phyloP scores from a whole-genome alignment of 441 rosid genomes.

The Iberis amara region DNA sequence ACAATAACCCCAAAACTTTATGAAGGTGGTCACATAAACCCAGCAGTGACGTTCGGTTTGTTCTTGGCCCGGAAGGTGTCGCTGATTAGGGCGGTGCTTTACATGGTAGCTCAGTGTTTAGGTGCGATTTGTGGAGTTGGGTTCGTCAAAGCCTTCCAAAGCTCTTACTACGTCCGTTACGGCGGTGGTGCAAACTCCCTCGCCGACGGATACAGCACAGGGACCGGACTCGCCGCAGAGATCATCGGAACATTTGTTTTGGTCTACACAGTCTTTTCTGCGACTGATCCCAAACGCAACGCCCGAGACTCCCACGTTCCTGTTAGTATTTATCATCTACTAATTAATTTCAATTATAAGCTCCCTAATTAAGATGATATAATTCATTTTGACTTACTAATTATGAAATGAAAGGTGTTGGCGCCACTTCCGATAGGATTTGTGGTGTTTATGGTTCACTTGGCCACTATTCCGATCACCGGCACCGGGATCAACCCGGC shows the following conservation, averaged over 20 bases:
- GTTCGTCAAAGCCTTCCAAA: conserved; percentile 48
- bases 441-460: conserved; percentile 28
- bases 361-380: not conserved
- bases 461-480: conserved; percentile 6
- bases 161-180: conserved; percentile 36
- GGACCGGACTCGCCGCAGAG: conserved; percentile 55
- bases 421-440: conserved; percentile 29
- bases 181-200: conserved; percentile 60
- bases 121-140: conserved; percentile 67
- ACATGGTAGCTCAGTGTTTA: too few species aligned
- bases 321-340: conserved; percentile 26
- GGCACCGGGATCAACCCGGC: too few species aligned
- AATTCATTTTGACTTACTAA: not conserved
- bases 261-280: conserved; percentile 58
- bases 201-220: conserved; percentile 43
- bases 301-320: conserved; percentile 64
- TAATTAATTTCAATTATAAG: not conserved
- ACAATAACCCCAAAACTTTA: not conserved
- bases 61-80: conserved; percentile 71
- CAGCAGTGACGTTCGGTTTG: conserved; percentile 71
- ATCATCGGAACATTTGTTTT: too few species aligned
- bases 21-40: too few species aligned
- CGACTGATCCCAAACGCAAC: conserved; percentile 58
- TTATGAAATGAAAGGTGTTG: conserved; percentile 18
- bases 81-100: conserved; percentile 60